Base-by-base conservation (phyloP, 371 early-diverging fungal genomes). In the Apophysomyces elegans region DNA sequence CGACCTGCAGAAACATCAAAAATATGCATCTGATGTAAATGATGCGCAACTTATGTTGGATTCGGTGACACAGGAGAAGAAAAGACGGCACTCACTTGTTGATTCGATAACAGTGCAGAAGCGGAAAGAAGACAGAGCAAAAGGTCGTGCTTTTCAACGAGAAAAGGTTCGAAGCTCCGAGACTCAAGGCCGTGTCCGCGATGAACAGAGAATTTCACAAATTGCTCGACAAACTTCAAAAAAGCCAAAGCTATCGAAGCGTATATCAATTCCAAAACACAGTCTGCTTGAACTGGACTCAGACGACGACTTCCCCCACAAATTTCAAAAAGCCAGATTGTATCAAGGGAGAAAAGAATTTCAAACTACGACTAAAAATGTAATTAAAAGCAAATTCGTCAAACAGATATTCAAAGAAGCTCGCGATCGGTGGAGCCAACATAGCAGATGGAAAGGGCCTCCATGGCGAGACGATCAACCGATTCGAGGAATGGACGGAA, bases 171-270 rank as follows among this genome's bases (percentile, higher is more conserved):
- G 62, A 66, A 58, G 58, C 26, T 62, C 61, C 59, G 68, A 68
- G 32, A 63, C 56, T 32, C 47, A 63, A 32, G 58, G 59, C 36
- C 58, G 63, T 39, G 47, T 59, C 39, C 66, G 46, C 32, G 54
- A 39, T 18, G 61, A 44, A 46, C 45, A 36, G 37, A 36, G 7
- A 18, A 58, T 45, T 8, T 45, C 36, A 21, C 44, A 36, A 36
- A 59, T 59, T 32, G 64, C 58, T 26, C 65, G 63, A 65, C 65
- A 32, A 11, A 58, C 70, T 35, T 61, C 66, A 0, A 67, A 67
- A 36, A 71, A 64, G 37, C 71, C 71, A 4, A 71, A 71, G 47
- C 45, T 71, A n/a, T 71, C 71, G 37, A 67, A 71, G 37, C 59
- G 64, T 21, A 71, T 71, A 37, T 39, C 71, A 18, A 59, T 71